Conservation (phyloP, 2,329 filamentous ascomycete genomes). For the Graphilbum ipis-grandicollis region DNA sequence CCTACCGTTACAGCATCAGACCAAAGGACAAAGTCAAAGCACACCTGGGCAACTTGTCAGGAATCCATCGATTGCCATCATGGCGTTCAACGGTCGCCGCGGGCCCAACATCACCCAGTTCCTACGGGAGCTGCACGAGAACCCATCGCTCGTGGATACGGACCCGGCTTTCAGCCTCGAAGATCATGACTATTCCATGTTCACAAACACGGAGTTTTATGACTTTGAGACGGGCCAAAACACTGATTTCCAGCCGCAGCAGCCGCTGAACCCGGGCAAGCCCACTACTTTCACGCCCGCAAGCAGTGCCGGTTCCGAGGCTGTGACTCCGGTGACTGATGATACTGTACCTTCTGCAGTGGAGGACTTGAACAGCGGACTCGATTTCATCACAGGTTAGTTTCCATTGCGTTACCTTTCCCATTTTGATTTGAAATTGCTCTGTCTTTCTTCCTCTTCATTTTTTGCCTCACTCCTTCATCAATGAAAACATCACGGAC, state of each 20-base stretch:
- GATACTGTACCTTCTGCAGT: slow-evolving; percentile 9
- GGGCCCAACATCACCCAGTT: slow-evolving; percentile 82
- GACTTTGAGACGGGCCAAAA: slow-evolving; percentile 55
- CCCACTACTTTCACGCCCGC: slow-evolving; percentile 17
- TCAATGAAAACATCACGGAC: too few species aligned
- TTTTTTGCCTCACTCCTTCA: too few species aligned
- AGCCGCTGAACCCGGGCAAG: slow-evolving; percentile 27
- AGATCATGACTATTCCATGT: slow-evolving; percentile 52
- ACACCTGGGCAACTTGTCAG: too few species aligned
- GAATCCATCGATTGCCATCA: slow-evolving; percentile 16
- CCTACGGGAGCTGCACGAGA: slow-evolving; percentile 69
- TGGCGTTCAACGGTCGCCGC: slow-evolving; percentile 54
- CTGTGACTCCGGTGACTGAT: slow-evolving; percentile 9
- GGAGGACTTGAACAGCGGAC: slow-evolving; percentile 20
- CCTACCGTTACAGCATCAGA: too few species aligned
- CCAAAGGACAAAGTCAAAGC: too few species aligned
- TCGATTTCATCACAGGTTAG: slow-evolving; percentile 35
- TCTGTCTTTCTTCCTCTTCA: not conserved
- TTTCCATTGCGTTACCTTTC: slow-evolving; percentile 4
- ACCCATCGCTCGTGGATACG: slow-evolving; percentile 27
- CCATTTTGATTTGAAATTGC: not conserved
- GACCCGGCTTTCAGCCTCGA: slow-evolving; percentile 45
- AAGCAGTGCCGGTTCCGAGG: slow-evolving; percentile 6
- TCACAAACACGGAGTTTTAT: slow-evolving; percentile 70
- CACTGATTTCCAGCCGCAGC: slow-evolving; percentile 36